Percentiles rank a stretch among this genome's conserved stretches.
Evolutionary conservation across 2,329 filamentous ascomycete species (phyloP).

Genomic region (Fusarium newnesense): DNA sequence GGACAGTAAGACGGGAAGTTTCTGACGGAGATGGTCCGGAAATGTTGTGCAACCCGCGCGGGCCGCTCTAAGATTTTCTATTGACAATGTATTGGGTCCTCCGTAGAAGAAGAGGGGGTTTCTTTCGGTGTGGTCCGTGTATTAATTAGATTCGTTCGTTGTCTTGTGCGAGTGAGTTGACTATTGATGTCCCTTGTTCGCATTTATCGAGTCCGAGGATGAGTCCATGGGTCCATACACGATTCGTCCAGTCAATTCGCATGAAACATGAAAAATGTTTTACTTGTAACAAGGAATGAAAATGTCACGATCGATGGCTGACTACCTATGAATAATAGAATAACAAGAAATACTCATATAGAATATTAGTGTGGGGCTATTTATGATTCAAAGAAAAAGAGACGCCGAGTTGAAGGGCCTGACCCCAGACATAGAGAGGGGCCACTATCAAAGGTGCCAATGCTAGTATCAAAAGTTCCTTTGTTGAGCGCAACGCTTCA

Average conservation of each 20-base stretch:
- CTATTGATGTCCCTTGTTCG: neutral
- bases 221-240: neutral
- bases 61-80: neutral
- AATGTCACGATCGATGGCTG: neutral
- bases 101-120: neutral
- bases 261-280: conserved; percentile 4
- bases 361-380: conserved; percentile 16
- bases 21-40: conserved; percentile 31
- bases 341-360: neutral
- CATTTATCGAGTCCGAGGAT: neutral
- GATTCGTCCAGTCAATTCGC: neutral
- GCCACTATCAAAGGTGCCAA: conserved; percentile 45
- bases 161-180: neutral
- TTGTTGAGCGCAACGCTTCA: neutral
- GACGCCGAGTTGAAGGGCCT: conserved; percentile 16
- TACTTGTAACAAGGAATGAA: neutral
- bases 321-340: conserved; percentile 17
- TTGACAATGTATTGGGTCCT: conserved; percentile 1
- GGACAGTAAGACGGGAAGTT: conserved; percentile 32
- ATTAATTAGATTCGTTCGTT: neutral
- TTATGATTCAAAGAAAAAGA: conserved; percentile 12
- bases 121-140: neutral
- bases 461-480: conserved; percentile 45
- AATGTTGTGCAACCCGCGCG: conserved; percentile 11
- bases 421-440: conserved; percentile 33